Evolutionary conservation across 2,329 filamentous ascomycete species (phyloP).

Genomic region (Sclerotinia borealis): DNA sequence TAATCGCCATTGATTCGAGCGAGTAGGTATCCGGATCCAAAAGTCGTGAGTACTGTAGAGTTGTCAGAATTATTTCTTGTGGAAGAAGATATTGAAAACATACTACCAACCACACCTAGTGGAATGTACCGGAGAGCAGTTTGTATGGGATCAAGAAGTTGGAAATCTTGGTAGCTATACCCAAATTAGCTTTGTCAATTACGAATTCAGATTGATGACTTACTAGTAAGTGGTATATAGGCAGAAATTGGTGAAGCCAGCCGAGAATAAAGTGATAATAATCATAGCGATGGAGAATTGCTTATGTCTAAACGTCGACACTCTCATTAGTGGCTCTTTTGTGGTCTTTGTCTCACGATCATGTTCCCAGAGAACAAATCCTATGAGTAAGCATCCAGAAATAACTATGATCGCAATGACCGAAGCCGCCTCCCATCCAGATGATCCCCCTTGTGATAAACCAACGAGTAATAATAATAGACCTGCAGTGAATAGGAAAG

Average conservation of each 20-base stretch:
- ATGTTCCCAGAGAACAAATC: constrained; percentile 29
- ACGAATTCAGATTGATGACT: not conserved
- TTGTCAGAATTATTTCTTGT: not conserved
- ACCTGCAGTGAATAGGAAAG: constrained; percentile 54
- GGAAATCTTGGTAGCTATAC: constrained; percentile 57
- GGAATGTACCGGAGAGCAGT: constrained; percentile 65
- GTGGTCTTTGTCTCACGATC: constrained; percentile 45
- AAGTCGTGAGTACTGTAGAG: constrained; percentile 16
- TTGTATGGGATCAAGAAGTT: constrained; percentile 54
- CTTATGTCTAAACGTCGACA: constrained; percentile 55
- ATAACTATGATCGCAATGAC: constrained; percentile 52
- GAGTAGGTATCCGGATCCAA: constrained; percentile 25
- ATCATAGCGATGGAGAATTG: constrained; percentile 57
- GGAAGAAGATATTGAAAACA: not conserved
- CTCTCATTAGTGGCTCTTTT: constrained; percentile 56
- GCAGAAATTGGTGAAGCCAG: constrained; percentile 61
- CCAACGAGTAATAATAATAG: constrained; percentile 60
- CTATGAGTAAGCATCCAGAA: constrained; percentile 41
- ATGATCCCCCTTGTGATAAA: constrained; percentile 62
- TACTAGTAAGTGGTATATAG: constrained; percentile 59
- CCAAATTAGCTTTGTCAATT: not conserved
- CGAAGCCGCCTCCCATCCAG: constrained; percentile 61
- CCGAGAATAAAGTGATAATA: constrained; percentile 62
- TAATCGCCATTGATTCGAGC: constrained; percentile 41
- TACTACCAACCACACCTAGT: constrained; percentile 50